phyloP scores from a whole-genome alignment of 139 green algal species.

The Desmodesmus armatus region DNA sequence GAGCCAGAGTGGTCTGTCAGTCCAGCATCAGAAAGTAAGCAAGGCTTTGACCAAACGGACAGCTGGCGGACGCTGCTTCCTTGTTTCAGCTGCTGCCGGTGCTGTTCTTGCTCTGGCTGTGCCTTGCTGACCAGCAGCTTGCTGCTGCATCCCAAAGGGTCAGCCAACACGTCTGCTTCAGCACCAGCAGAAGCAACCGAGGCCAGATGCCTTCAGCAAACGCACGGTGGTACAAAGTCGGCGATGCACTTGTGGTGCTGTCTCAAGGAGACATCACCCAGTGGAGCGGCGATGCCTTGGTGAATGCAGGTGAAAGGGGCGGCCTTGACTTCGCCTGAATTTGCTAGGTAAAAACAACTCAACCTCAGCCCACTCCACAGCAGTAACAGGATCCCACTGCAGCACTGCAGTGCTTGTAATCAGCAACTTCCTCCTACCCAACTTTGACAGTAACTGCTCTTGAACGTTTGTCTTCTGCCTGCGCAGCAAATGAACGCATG shows the following conservation, averaged over 20 bases:
- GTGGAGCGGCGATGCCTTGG: conserved; percentile 80
- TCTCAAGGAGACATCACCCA: conserved; percentile 80
- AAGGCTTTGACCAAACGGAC: too few species aligned
- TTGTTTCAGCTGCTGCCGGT: too few species aligned
- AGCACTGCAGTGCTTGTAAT: not conserved
- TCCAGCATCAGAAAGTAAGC: too few species aligned
- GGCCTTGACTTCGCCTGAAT: too few species aligned
- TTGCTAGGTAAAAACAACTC: too few species aligned
- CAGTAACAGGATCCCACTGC: not conserved
- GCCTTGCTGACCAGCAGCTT: too few species aligned
- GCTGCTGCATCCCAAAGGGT: not conserved
- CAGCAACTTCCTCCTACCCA: too few species aligned
- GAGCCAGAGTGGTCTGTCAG: too few species aligned
- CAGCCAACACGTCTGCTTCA: not conserved
- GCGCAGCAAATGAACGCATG: conserved; percentile 86
- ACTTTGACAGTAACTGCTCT: too few species aligned
- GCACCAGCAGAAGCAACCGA: not conserved
- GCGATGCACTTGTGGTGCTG: conserved; percentile 55
- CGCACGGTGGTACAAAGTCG: conserved; percentile 45
- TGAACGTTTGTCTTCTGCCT: not conserved
- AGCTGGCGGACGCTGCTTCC: too few species aligned
- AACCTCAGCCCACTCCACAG: not conserved
- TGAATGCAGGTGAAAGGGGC: conserved; percentile 79
- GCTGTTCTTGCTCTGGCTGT: too few species aligned
- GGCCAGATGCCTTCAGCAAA: conserved; percentile 47